phyloP scores from a whole-genome alignment of 2,329 filamentous ascomycete genomes.

The Orbilia ellipsospora region DNA sequence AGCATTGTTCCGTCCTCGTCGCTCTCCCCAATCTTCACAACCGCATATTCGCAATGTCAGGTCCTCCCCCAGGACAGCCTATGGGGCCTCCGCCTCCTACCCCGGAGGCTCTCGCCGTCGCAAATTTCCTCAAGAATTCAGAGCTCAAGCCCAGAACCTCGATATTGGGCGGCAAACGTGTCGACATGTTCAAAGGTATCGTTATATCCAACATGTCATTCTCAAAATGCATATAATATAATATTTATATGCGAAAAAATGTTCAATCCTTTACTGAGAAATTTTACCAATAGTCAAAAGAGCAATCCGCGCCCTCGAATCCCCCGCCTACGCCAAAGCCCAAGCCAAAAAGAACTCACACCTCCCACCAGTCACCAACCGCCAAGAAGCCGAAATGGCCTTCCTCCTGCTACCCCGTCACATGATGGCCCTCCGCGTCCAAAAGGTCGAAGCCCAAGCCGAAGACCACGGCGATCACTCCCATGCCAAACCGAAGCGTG shows the following conservation, averaged over 20 bases:
- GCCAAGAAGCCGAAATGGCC: constrained; percentile 86
- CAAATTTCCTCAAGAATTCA: constrained; percentile 84
- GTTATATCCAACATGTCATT: constrained; percentile 34
- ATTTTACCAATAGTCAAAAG: constrained; percentile 78
- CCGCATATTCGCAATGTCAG: constrained; percentile 39
- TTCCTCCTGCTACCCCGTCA: constrained; percentile 96
- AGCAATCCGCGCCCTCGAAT: constrained; percentile 88
- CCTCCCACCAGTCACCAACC: constrained; percentile 87
- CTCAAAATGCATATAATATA: too few species aligned
- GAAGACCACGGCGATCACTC: constrained; percentile 72
- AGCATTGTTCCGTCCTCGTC: constrained; percentile 1
- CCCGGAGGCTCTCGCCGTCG: constrained; percentile 86
- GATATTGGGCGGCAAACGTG: constrained; percentile 94
- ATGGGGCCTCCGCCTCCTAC: constrained; percentile 73
- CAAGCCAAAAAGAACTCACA: constrained; percentile 84
- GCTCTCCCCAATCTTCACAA: constrained; percentile 5
- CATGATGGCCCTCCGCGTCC: constrained; percentile 89
- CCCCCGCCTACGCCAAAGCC: constrained; percentile 88
- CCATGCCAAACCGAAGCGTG: constrained; percentile 81
- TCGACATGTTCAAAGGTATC: constrained; percentile 95
- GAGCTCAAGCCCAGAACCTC: constrained; percentile 89
- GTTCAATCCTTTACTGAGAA: not conserved
- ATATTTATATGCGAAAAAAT: not conserved
- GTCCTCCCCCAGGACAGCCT: constrained; percentile 53
- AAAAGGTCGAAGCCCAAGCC: constrained; percentile 75